Evolutionary conservation across 2,329 filamentous ascomycete genomes (phyloP), one percentile per base, ranked within the genome.

Genomic region (Chalaropsis ovoidea): DNA sequence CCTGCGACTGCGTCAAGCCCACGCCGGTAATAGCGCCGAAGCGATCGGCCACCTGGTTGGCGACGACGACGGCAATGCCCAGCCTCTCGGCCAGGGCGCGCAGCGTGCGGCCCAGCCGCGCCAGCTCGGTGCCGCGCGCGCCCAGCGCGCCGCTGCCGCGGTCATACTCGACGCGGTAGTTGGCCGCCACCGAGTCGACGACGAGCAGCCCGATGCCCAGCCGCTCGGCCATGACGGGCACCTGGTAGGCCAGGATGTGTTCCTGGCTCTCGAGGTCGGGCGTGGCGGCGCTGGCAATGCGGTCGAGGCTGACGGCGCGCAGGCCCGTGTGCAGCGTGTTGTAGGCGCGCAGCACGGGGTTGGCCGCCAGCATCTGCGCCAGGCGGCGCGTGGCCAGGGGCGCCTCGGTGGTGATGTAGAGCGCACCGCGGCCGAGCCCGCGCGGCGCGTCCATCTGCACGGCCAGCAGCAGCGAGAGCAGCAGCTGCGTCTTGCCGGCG

Each of bases 351-450:
- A 67, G 19, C 22, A 65, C 62, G 22, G 49, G 61, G n/a, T 65
- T 62, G 19, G 61, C 31, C 13, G 47, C n/a, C 6, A 96, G 82
- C 69, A 99, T 85, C 74, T 97, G 91, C 0, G 84, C 77, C 0
- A 99, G 83, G 22, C 94, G 89, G 2, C 78, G 83, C 5, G 93
- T 97, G 22, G 91, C 86, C 1, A 99, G 82, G 0, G 89, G 81
- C 0, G 90, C 86, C 77, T 99, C 94, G 54, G 94, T 97, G 1
- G 92, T 95, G 71, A 99, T 89, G 79, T 99, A 99, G 43, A 99
- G 81, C 0, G 90, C 87, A n/a, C 85, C 82, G 68, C 85, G 85
- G 45, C 82, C 82, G 0, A 91, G 80, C 5, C 90, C 90, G 52
- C 80, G 79, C 0, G 90, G 88, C 0, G 84, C 77, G 1, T 89